Conservation (phyloP, 495 filamentous ascomycete species). For the Neurospora terricola region DNA sequence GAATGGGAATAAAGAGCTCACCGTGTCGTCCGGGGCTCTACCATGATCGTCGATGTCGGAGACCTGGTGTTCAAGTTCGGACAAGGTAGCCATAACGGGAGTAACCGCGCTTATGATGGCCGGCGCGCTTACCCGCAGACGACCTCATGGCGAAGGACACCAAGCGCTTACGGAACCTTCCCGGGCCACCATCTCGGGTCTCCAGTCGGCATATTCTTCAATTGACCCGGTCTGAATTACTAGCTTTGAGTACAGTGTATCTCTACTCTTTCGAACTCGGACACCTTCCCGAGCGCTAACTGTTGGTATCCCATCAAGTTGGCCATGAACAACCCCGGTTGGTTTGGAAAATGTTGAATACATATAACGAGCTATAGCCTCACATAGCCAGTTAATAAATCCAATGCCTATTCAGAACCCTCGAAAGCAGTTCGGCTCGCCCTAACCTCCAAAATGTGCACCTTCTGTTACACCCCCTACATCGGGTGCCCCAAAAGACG, state of each 20-base stretch:
- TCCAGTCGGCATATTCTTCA: neutral
- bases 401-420: neutral
- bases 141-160: neutral
- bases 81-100: neutral
- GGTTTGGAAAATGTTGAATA: neutral
- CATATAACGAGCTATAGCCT: neutral
- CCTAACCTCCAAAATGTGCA: constrained; percentile 15
- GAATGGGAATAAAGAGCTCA: neutral
- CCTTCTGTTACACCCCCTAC: constrained; percentile 24
- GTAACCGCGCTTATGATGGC: neutral
- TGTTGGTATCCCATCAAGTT: neutral
- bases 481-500: constrained; percentile 12
- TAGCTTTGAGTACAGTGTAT: neutral
- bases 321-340: neutral
- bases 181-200: neutral
- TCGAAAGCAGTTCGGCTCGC: neutral
- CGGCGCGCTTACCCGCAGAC: neutral
- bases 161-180: neutral
- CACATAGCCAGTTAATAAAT: neutral
- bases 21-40: neutral
- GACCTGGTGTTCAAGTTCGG: neutral
- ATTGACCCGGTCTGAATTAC: neutral
- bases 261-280: neutral
- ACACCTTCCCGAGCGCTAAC: neutral
- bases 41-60: neutral